Base-by-base conservation (phyloP, 2,329 filamentous ascomycete species). In the Sporothrix sp. region DNA sequence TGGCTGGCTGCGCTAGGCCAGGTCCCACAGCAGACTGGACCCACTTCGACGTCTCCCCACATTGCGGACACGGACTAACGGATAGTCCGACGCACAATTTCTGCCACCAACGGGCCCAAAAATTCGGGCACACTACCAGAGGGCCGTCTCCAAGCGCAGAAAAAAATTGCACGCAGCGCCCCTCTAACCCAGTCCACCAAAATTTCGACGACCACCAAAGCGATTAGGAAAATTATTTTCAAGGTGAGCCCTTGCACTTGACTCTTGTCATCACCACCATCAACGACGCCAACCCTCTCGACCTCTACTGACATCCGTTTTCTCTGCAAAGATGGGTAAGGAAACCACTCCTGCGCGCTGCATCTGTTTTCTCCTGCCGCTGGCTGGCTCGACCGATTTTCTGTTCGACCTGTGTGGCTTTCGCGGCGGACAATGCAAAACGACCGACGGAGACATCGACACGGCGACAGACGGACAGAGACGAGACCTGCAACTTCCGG, bases 321-420 rank as follows among this genome's bases (percentile, higher is more conserved):
- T 35, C 42, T 11, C 18, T 49, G 30, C 48, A 57, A 65, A 81
- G 77, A 81, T 81, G 78, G 77, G 78, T 81, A 80, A 80, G 46
- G 28, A 40, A 25, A 32, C n/a, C 9, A 14, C 11, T 18, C 11
- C n/a, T 32, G n/a, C 4, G 20, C 18, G 21, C 28, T 36, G 77
- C 65, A 60, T 20, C 30, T 54, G 56, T 64, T 28, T 28, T 5
- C 25, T 28, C 6, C 25, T 28, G 25, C 25, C 10, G 55, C 21
- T 18, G 27, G 16, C 25, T 33, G 35, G 8, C 32, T 18, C 14
- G 27, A 28, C 25, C n/a, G n/a, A n/a, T n/a, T 40, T 30, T 37
- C 44, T 23, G 37, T 28, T 25, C 43, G 30, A 45, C 32, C 1
- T 7, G n/a, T 45, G 35, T 45, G 43, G 30, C 23, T 28, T 20